Evolutionary conservation across 1,284 basidiomycete genomes (phyloP), one percentile per base, ranked within the genome.

Genomic region (Rhodotorula sp.): DNA sequence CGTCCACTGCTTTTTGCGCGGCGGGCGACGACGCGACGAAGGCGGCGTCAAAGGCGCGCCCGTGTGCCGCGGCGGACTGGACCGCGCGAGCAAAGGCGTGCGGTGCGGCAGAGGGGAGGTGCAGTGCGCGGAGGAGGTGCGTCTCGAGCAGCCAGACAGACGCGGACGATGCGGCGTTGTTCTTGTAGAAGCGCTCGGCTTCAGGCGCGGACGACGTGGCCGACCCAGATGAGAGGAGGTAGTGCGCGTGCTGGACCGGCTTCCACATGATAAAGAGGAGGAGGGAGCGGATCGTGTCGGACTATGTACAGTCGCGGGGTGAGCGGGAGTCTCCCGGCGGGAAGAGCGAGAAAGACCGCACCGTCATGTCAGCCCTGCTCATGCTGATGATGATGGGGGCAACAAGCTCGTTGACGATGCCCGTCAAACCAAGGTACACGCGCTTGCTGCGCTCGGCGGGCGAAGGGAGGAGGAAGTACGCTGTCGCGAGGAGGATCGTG

Each of bases 401-500:
- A 10, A 70, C 27, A 27, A 70, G 34, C 60, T 70, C 69, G 51
- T 66, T 67, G 48, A 66, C 64, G 55, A 70, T 60, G 10, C 48
- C 32, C n/a, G 41, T 53, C 39, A 70, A 48, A 13, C 46, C 44
- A 32, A 67, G 44, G 61, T 70, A 70, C 25, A 70, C 55, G 17
- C 48, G 50, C 9, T 55, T 51, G 17, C 55, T 55, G 12, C 60
- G 53, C 36, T 57, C 56, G 10, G 58, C 64, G 1, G 61, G 51
- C 17, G 54, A 51, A 17, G 60, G 64, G 22, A 58, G 62, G 25
- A 70, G 56, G 54, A 67, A 70, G 64, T 70, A 70, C 41, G 63
- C 27, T 7, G 68, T 61, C 34, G 60, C 50, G 41, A 63, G 48
- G 54, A 76, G 71, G 69, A 76, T 75, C 27, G 70, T 67, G 54